Percentiles rank a stretch among this genome's conserved stretches.
Conservation (phyloP, 1,139 yeast genomes). For the Geotrichum siamense region DNA sequence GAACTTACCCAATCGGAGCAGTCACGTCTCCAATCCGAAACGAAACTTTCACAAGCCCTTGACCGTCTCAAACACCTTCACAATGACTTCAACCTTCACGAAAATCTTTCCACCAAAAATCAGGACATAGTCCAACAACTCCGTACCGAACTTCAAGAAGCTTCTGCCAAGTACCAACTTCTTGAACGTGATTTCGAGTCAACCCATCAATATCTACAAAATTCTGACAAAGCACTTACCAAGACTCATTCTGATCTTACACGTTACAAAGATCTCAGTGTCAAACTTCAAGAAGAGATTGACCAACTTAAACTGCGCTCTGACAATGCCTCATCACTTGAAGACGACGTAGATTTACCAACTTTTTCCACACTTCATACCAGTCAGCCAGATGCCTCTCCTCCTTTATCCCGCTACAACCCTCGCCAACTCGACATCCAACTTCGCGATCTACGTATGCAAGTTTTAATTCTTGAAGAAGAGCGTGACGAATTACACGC, state of each 20-base stretch:
- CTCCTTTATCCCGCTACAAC: conserved; percentile 40
- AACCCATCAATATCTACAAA: conserved; percentile 64
- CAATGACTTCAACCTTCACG: conserved; percentile 5
- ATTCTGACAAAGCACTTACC: conserved; percentile 67
- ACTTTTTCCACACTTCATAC: conserved; percentile 14
- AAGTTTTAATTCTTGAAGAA: conserved; percentile 68
- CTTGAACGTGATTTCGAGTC: conserved; percentile 56
- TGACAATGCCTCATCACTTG: conserved; percentile 31
- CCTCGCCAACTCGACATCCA: conserved; percentile 70
- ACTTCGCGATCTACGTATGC: conserved; percentile 78
- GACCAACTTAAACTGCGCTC: conserved; percentile 50
- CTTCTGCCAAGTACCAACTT: conserved; percentile 20
- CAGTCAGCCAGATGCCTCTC: conserved; percentile 24
- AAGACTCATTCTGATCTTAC: conserved; percentile 65
- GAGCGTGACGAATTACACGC: conserved; percentile 77
- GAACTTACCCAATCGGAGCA: conserved; percentile 21
- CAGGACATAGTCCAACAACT: neutral
- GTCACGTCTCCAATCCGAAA: conserved; percentile 15
- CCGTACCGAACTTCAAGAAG: conserved; percentile 5
- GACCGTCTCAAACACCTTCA: neutral
- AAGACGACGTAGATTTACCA: conserved; percentile 1
- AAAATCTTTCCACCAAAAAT: conserved; percentile 11
- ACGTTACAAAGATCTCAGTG: conserved; percentile 51
- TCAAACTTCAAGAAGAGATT: conserved; percentile 54
- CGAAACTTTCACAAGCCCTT: conserved; percentile 4